Conservation (phyloP, 768 basidiomycete species). For the Xanthoconium purpureum region DNA sequence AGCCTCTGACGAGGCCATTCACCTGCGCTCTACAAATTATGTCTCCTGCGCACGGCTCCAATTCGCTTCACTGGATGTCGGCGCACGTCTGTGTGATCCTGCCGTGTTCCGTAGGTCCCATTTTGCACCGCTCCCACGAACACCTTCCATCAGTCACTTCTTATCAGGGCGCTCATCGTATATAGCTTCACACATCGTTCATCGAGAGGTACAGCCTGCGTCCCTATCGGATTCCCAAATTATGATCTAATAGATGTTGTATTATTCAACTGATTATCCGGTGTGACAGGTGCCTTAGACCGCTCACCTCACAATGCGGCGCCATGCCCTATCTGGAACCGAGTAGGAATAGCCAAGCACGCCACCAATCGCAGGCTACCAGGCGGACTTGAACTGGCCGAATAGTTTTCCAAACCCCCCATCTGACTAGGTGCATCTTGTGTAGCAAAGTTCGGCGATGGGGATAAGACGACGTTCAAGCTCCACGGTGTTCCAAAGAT, state of each 20-base stretch:
- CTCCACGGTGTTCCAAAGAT: slow-evolving; percentile 24
- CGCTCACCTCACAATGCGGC: slow-evolving; percentile 19
- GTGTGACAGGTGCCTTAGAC: slow-evolving; percentile 20
- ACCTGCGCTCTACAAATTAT: not conserved
- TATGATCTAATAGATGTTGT: slow-evolving; percentile 18
- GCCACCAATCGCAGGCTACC: slow-evolving; percentile 25
- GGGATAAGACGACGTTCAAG: slow-evolving; percentile 22
- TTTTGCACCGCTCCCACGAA: slow-evolving; percentile 28
- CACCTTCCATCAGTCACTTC: slow-evolving; percentile 49
- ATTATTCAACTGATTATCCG: slow-evolving; percentile 13
- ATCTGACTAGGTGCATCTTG: not conserved
- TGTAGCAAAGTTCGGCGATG: slow-evolving; percentile 3
- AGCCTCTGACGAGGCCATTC: not conserved
- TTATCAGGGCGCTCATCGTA: slow-evolving; percentile 43
- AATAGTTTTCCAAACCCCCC: not conserved
- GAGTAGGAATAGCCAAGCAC: slow-evolving; percentile 15
- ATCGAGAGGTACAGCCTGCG: slow-evolving; percentile 24
- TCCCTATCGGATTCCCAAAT: slow-evolving; percentile 33
- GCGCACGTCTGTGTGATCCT: not conserved
- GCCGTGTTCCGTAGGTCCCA: slow-evolving; percentile 10
- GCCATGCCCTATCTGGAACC: slow-evolving; percentile 10
- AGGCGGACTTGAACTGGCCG: not conserved
- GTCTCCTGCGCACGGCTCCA: not conserved
- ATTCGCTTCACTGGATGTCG: not conserved
- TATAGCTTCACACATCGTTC: slow-evolving; percentile 34